phyloP scores from a whole-genome alignment of 208 protist species.

The Jaenimonas drosophilae region DNA sequence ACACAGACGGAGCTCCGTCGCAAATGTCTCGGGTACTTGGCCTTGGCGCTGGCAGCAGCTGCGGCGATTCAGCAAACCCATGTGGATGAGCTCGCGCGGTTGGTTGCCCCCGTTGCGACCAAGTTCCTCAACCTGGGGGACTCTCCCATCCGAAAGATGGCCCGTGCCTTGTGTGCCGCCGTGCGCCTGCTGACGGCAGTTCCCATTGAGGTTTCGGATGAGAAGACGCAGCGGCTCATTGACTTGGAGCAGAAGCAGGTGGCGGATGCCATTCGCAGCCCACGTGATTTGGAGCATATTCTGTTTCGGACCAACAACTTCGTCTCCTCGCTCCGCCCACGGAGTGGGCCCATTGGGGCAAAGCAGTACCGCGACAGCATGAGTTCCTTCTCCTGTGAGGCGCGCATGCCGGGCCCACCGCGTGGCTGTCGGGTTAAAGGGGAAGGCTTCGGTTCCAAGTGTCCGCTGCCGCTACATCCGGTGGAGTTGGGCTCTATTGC shows the following conservation, averaged over 20 bases:
- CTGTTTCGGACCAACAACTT: slow-evolving; percentile 48
- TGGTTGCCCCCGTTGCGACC: slow-evolving; percentile 8
- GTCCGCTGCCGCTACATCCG: too few species aligned
- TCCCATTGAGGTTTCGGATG: slow-evolving; percentile 17
- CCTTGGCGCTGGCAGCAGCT: slow-evolving; percentile 42
- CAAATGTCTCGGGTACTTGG: slow-evolving; percentile 70
- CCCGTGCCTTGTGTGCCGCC: slow-evolving; percentile 57
- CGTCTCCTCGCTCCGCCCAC: slow-evolving; percentile 30
- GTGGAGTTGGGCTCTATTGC: too few species aligned
- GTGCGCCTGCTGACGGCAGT: slow-evolving; percentile 14
- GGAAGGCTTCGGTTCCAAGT: too few species aligned
- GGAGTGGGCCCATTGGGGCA: too few species aligned
- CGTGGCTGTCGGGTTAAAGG: too few species aligned
- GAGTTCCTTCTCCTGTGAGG: too few species aligned
- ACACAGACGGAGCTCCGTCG: slow-evolving; percentile 76
- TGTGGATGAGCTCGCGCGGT: slow-evolving; percentile 5
- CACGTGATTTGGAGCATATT: slow-evolving; percentile 26
- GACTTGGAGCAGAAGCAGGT: slow-evolving; percentile 37
- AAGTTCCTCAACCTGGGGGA: slow-evolving; percentile 64
- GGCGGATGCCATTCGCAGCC: slow-evolving; percentile 15
- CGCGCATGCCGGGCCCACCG: too few species aligned
- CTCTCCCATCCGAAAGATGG: slow-evolving; percentile 67
- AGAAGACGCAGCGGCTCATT: slow-evolving; percentile 40
- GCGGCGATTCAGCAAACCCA: slow-evolving; percentile 5
- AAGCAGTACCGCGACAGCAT: too few species aligned